Percentiles rank a stretch among this genome's conserved stretches.
Evolutionary conservation across 2,329 filamentous ascomycete genomes (phyloP).

Genomic region (Ascocoryne sarcoides): DNA sequence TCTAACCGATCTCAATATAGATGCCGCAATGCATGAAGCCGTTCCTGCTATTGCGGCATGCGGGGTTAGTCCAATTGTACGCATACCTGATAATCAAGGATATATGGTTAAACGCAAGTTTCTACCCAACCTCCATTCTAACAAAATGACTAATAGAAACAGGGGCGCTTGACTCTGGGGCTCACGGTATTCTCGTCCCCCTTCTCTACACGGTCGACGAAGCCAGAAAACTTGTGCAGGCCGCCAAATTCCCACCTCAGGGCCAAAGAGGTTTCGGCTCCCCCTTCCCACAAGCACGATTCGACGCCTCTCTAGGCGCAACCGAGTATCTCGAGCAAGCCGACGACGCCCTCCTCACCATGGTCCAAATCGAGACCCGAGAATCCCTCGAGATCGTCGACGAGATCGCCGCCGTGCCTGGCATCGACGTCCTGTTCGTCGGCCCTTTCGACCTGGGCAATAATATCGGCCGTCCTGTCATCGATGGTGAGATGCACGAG

Average conservation of each 20-base stretch:
- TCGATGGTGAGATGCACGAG: conserved; percentile 48
- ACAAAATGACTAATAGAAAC: background rate
- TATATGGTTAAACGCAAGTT: conserved; percentile 48
- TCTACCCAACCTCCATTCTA: too few species aligned
- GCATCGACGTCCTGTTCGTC: conserved; percentile 55
- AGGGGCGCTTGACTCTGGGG: conserved; percentile 50
- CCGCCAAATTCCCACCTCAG: conserved; percentile 47
- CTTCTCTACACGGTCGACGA: conserved; percentile 46
- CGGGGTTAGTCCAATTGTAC: conserved; percentile 45
- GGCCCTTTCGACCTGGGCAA: conserved; percentile 59
- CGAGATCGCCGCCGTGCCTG: conserved; percentile 50
- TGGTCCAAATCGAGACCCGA: conserved; percentile 60
- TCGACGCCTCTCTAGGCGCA: conserved; percentile 38
- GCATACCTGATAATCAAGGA: conserved; percentile 47
- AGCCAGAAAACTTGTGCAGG: conserved; percentile 39
- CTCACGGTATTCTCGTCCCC: conserved; percentile 48
- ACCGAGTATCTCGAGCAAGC: conserved; percentile 49
- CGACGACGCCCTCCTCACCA: conserved; percentile 49
- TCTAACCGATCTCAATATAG: conserved; percentile 27
- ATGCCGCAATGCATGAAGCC: conserved; percentile 49
- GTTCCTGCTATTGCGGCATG: conserved; percentile 47
- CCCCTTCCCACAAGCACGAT: conserved; percentile 44
- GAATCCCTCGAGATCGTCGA: conserved; percentile 53
- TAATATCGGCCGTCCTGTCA: conserved; percentile 53
- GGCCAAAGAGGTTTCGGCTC: conserved; percentile 48